Conservation (phyloP, 2,329 filamentous ascomycete species). For the Pseudogymnoascus sp. region DNA sequence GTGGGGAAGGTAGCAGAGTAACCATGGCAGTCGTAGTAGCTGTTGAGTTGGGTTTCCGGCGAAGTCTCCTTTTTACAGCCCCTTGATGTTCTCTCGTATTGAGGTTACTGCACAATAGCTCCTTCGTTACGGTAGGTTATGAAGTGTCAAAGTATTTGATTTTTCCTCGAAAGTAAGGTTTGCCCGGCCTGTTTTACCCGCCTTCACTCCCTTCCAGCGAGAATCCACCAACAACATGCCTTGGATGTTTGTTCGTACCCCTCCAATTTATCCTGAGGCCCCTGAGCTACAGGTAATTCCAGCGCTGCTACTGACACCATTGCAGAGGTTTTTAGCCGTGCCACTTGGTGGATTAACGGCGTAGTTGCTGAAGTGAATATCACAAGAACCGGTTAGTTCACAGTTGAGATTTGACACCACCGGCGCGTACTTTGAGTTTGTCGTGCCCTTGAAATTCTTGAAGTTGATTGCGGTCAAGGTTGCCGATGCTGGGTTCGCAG, state of each 20-base stretch:
- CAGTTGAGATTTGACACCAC: slow-evolving; percentile 33
- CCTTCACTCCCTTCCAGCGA: neutral
- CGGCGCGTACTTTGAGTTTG: slow-evolving; percentile 30
- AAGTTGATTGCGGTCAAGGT: slow-evolving; percentile 30
- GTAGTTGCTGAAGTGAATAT: slow-evolving; percentile 28
- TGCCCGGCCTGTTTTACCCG: neutral
- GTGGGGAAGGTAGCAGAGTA: neutral
- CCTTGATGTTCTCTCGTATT: neutral
- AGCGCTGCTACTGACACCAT: slow-evolving; percentile 27
- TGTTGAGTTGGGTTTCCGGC: neutral
- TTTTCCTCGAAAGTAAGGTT: neutral
- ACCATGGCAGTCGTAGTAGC: neutral
- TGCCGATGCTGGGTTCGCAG: slow-evolving; percentile 28
- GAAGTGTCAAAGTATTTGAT: neutral
- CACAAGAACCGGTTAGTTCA: slow-evolving; percentile 31
- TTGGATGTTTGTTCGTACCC: neutral
- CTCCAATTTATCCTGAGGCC: slow-evolving; percentile 26
- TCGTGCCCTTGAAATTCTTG: slow-evolving; percentile 32
- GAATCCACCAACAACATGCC: neutral
- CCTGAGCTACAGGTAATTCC: slow-evolving; percentile 29
- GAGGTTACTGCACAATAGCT: neutral
- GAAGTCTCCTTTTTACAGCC: neutral
- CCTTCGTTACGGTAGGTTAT: neutral
- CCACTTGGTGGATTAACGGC: slow-evolving; percentile 29
- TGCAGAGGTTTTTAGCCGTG: slow-evolving; percentile 28